Conservation (phyloP, 768 basidiomycete species). For the Tephrocybe sp. region DNA sequence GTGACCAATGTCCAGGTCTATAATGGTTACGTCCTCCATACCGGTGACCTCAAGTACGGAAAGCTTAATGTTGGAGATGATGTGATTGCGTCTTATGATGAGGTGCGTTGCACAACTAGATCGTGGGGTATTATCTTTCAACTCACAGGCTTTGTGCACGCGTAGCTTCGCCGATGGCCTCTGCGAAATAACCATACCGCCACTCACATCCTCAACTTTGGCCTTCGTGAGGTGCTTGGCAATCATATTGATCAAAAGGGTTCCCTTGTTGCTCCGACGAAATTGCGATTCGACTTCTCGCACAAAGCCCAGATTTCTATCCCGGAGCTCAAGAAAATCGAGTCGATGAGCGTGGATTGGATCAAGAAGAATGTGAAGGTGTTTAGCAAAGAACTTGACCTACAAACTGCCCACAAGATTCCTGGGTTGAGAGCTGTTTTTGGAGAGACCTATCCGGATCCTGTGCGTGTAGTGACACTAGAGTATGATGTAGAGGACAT, state of each 20-base stretch:
- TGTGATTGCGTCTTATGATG: conserved; percentile 90
- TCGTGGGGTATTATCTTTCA: neutral
- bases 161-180: conserved; percentile 90
- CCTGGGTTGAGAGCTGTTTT: conserved; percentile 96
- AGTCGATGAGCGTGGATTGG: conserved; percentile 83
- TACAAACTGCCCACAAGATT: conserved; percentile 78
- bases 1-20: conserved; percentile 92
- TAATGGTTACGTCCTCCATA: conserved; percentile 94
- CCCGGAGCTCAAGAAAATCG: conserved; percentile 78
- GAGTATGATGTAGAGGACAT: conserved; percentile 90
- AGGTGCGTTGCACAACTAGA: conserved; percentile 43
- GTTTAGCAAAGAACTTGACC: conserved; percentile 80
- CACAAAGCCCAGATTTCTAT: conserved; percentile 87
- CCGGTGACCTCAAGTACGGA: conserved; percentile 89
- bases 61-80: conserved; percentile 72
- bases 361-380: conserved; percentile 87
- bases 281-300: conserved; percentile 97
- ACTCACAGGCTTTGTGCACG: neutral
- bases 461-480: conserved; percentile 91
- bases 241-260: conserved; percentile 99
- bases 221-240: conserved; percentile 88
- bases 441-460: conserved; percentile 96
- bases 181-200: conserved; percentile 97
- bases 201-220: conserved; percentile 96
- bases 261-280: conserved; percentile 92